Conservation (phyloP, 2,329 filamentous ascomycete species). For the Penicillium sp. region DNA sequence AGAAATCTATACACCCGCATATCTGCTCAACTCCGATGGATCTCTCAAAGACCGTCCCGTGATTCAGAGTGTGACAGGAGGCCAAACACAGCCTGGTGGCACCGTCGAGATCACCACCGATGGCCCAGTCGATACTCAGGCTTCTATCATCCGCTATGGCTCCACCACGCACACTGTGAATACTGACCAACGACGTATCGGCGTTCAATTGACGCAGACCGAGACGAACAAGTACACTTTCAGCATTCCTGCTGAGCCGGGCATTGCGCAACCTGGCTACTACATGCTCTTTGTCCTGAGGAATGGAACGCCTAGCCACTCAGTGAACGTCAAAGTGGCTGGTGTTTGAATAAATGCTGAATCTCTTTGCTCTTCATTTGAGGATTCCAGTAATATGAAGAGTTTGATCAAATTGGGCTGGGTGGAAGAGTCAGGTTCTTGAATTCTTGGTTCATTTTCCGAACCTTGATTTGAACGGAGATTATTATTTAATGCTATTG, state of each 20-base stretch:
- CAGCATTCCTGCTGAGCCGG: constrained; percentile 49
- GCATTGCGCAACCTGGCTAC: constrained; percentile 53
- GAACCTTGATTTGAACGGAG: too few relatives aligned
- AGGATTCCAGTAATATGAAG: not conserved
- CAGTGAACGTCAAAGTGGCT: not conserved
- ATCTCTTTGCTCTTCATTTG: not conserved
- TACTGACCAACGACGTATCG: constrained; percentile 57
- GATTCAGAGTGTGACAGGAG: constrained; percentile 35
- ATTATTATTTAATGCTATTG: too few relatives aligned
- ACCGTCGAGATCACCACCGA: constrained; percentile 47
- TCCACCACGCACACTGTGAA: constrained; percentile 58
- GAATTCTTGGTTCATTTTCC: too few relatives aligned
- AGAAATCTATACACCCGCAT: constrained; percentile 58
- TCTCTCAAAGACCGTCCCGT: constrained; percentile 41
- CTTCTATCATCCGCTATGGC: constrained; percentile 51
- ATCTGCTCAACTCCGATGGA: constrained; percentile 53
- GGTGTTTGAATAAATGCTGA: not conserved
- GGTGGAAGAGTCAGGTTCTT: not conserved
- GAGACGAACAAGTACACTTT: constrained; percentile 43
- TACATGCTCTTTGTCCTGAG: constrained; percentile 55
- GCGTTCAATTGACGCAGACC: constrained; percentile 33
- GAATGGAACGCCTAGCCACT: constrained; percentile 27
- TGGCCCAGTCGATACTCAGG: constrained; percentile 22
- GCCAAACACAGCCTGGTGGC: constrained; percentile 40
- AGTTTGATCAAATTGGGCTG: not conserved